Evolutionary conservation across 2,329 filamentous ascomycete genomes (phyloP), one percentile per base, ranked within the genome.

Genomic region (Teratosphaeria destructans): DNA sequence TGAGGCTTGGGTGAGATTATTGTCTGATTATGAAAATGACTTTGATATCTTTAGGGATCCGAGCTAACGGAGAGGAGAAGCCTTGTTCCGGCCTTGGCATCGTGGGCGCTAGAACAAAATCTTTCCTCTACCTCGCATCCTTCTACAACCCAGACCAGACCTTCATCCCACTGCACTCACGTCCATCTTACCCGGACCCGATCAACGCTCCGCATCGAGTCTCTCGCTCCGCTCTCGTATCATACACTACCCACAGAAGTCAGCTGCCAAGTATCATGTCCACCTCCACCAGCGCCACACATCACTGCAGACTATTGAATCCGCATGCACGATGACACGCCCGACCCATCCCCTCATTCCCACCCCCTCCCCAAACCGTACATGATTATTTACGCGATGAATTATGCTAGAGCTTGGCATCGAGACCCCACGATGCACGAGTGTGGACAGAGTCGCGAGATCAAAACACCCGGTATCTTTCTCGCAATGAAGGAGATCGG

Each of bases 391-490:
- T 23, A 62, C 55, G 56, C 62, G 63, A 60, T 55, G 54, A 63
- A 64, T 16, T 62, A 64, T 67, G 68, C 68, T 70, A 70, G 68
- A 70, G 68, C 64, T 60, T 59, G 59, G 57, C 64, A 61, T 65
- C 66, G 14, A 12, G 35, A 39, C 12, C 23, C 23, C 14, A 39
- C 35, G 14, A 39, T 39, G 35, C 35, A 39, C 35, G 12, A 63
- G 68, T 69, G 69, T 71, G 67, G 69, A 71, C 67, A 69, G 64
- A 68, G 62, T 67, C 65, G 66, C 66, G 54, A 70, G 62, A 67
- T 54, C 57, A 59, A 69, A 54, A n/a, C 32, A 52, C 59, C 60
- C 59, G 63, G 59, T 34, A 54, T 23, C 57, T 23, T 60, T 32
- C 23, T 23, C 54, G 27, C 34, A 19, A 54, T 54, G 53, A 35